Conservation (phyloP, 257 asterid species). For the Fraxinus excelsior region DNA sequence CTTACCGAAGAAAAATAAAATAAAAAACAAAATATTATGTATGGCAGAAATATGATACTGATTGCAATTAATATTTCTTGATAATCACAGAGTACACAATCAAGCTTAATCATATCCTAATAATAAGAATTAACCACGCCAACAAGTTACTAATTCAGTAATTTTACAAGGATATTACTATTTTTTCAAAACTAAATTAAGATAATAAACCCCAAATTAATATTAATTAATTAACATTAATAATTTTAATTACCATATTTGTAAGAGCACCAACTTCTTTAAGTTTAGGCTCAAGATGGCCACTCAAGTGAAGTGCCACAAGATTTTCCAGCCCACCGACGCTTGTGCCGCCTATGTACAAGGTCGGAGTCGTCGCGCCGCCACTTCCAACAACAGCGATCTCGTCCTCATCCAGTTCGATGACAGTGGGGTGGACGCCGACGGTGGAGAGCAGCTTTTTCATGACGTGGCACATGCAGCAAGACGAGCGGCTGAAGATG, state of each 20-base stretch:
- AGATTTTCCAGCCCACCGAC: conserved; percentile 87
- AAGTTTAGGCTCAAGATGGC: conserved; percentile 84
- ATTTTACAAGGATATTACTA: conserved; percentile 10
- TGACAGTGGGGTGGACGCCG: conserved; percentile 90
- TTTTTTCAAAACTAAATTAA: not conserved
- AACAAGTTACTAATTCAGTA: conserved; percentile 26
- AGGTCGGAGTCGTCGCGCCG: conserved; percentile 47
- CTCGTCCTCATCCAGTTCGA: conserved; percentile 87
- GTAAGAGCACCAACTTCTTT: conserved; percentile 74
- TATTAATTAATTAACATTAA: conserved; percentile 12
- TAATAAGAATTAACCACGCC: conserved; percentile 26
- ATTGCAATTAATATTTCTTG: not conserved
- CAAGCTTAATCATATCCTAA: conserved; percentile 21
- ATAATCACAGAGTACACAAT: conserved; percentile 21
- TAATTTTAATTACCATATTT: conserved; percentile 21
- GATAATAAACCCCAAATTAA: not conserved
- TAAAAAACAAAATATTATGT: not conserved
- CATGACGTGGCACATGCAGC: conserved; percentile 98
- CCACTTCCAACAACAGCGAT: conserved; percentile 49
- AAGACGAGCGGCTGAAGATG: conserved; percentile 79
- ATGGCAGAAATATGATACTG: not conserved
- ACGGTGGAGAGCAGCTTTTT: conserved; percentile 62
- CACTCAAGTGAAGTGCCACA: conserved; percentile 79
- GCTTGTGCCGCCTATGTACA: conserved; percentile 81
- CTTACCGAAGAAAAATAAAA: not conserved